Percentiles rank a stretch among this genome's conserved stretches.
These are phyloP conservation scores for Lablab purpureus DNA, from an alignment of 306 rosid genomes.

Conservation along the genomic window DNA sequence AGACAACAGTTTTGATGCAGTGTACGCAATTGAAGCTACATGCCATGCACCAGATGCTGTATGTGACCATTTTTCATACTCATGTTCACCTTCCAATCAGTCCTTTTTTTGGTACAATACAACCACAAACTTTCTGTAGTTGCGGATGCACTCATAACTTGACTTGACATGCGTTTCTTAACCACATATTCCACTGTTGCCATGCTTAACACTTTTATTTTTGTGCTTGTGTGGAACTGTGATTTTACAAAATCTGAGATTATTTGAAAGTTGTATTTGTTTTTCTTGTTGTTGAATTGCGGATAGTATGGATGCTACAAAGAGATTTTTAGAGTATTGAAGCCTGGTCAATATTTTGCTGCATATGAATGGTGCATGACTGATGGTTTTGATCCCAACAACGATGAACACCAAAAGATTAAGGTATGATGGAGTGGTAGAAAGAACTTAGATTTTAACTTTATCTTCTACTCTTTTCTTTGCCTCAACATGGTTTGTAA, in stretches of 20 bases:
- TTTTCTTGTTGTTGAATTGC: not conserved
- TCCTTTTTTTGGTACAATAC: not conserved
- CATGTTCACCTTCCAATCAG: not conserved
- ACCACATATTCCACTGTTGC: not conserved
- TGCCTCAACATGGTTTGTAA: constrained; percentile 34
- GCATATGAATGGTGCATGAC: constrained; percentile 98
- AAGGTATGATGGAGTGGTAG: constrained; percentile 57
- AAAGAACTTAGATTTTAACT: not conserved
- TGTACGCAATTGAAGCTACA: constrained; percentile 97
- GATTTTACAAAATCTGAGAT: not conserved
- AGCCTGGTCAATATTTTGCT: constrained; percentile 84
- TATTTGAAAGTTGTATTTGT: constrained; percentile 29
- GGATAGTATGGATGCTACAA: constrained; percentile 79
- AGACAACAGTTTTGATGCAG: constrained; percentile 85
- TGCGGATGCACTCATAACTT: not conserved
- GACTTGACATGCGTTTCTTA: not conserved
- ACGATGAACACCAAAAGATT: constrained; percentile 70
- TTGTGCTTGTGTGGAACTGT: constrained; percentile 6
- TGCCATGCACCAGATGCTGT: constrained; percentile 99
- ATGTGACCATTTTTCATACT: constrained; percentile 38
- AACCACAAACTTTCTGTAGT: not conserved
- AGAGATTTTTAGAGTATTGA: constrained; percentile 81
- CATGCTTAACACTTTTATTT: constrained; percentile 7
- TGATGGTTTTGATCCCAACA: constrained; percentile 71
- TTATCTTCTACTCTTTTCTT: not conserved